These are phyloP conservation scores for Cucurbita pepo DNA, from an alignment of 306 rosid genomes.

Conservation along the genomic window DNA sequence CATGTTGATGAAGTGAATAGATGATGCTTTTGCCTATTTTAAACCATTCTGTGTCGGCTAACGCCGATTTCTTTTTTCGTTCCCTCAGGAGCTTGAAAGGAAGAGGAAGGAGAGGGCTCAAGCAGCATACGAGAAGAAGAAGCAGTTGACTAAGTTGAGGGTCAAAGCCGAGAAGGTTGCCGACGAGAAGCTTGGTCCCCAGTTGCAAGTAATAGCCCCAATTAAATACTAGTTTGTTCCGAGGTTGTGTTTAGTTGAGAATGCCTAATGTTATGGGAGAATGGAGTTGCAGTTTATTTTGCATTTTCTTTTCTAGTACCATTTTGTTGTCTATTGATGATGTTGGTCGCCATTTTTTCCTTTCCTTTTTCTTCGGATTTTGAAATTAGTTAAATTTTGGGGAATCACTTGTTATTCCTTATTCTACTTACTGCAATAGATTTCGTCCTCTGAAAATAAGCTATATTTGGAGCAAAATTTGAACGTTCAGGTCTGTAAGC, in stretches of 20 bases:
- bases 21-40: neutral
- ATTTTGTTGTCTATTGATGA: neutral
- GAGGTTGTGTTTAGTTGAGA: neutral
- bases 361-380: neutral
- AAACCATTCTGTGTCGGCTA: too few species aligned
- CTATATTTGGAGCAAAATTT: too few species aligned
- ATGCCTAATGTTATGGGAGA: neutral
- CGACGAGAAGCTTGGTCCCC: constrained; percentile 56
- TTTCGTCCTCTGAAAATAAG: too few species aligned
- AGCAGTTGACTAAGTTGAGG: constrained; percentile 50
- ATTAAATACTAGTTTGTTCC: constrained; percentile 33
- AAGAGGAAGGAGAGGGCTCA: constrained; percentile 66
- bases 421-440: neutral
- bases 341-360: neutral
- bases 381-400: constrained; percentile 7
- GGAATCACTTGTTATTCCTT: neutral
- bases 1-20: neutral
- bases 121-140: constrained; percentile 52
- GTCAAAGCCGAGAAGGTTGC: constrained; percentile 50
- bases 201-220: constrained; percentile 45
- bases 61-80: neutral
- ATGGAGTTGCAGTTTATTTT: constrained; percentile 3
- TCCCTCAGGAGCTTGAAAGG: constrained; percentile 46
- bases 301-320: neutral
- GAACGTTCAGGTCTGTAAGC: too few species aligned